Evolutionary conservation across 495 filamentous ascomycete genomes (phyloP).

Genomic region (Podospora fimiseda): DNA sequence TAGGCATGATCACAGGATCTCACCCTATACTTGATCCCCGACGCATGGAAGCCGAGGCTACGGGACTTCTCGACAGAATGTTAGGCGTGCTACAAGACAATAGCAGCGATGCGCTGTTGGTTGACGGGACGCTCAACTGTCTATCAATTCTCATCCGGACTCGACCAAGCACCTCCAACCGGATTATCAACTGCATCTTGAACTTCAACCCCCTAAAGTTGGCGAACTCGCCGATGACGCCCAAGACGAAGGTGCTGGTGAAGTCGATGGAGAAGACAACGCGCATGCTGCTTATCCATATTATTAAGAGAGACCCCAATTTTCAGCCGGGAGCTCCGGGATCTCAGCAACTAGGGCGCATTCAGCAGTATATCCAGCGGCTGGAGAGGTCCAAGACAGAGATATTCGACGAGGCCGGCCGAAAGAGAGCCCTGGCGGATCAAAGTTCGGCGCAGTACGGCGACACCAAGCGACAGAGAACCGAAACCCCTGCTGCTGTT

Average conservation of each 20-base stretch:
- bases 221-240: slow-evolving; percentile 67
- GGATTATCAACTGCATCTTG: slow-evolving; percentile 77
- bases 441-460: slow-evolving; percentile 54
- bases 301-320: slow-evolving; percentile 60
- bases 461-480: slow-evolving; percentile 38
- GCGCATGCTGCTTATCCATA: slow-evolving; percentile 69
- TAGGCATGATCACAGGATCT: slow-evolving; percentile 75
- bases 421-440: slow-evolving; percentile 67
- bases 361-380: slow-evolving; percentile 76
- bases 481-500: slow-evolving; percentile 22
- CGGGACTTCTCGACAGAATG: slow-evolving; percentile 81
- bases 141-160: slow-evolving; percentile 73
- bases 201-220: slow-evolving; percentile 85
- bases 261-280: slow-evolving; percentile 94
- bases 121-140: slow-evolving; percentile 87
- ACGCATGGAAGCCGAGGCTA: slow-evolving; percentile 83
- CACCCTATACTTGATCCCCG: slow-evolving; percentile 70
- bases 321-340: slow-evolving; percentile 54
- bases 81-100: slow-evolving; percentile 84
- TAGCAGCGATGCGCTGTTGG: slow-evolving; percentile 77
- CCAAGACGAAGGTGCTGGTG: slow-evolving; percentile 70
- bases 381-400: slow-evolving; percentile 67
- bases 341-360: slow-evolving; percentile 58
- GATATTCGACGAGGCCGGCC: slow-evolving; percentile 65
- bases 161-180: slow-evolving; percentile 71